Evolutionary conservation across 2,329 filamentous ascomycete species (phyloP), one percentile per base, ranked within the genome.

Genomic region (Fusarium armeniacum): DNA sequence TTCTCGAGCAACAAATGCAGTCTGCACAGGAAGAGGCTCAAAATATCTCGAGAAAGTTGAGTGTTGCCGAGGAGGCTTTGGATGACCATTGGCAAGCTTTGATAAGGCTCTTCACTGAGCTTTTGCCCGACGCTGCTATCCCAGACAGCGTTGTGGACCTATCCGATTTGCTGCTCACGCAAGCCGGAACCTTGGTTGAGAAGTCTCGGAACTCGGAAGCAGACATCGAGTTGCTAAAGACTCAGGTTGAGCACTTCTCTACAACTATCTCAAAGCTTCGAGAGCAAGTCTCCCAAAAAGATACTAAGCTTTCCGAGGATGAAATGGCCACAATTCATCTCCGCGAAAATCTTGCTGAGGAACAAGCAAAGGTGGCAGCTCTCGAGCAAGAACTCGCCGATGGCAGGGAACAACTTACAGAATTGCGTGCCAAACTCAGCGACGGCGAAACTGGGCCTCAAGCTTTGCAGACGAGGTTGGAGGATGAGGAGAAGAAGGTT

Each of bases 401-500:
- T 58, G 89, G 91, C 63, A 89, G 92, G 40, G 82, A 86, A 16
- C 91, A 96, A 72, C 84, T 97, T 24, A 87, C 85, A 60, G 83
- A 86, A 30, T 82, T 97, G 24, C 88, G 92, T 59, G 83, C 84
- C 18, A 91, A 91, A 77, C 90, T 97, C 75, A 89, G 91, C 2
- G 91, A 94, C 69, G 94, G 93, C 18, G 93, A 96, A 78, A 94
- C 90, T 5, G 93, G 93, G 7, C 94, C 93, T 0, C 93, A 94
- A 78, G 89, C 88, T 30, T 81, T 97, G 57, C 89, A 92, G 58
- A 91, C 90, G 78, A 88, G 90, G 57, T 84, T 97, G 5, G 88
- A 90, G 43, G 91, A 93, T 60, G 91, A 94, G 74, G 93, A 97
- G 78, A 84, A 83, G 61, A 92, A 89, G 78, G 87, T 93, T 6